These are phyloP conservation scores for Komagataella ulmi DNA, from an alignment of 805 yeast genomes.

Conservation along the genomic window DNA sequence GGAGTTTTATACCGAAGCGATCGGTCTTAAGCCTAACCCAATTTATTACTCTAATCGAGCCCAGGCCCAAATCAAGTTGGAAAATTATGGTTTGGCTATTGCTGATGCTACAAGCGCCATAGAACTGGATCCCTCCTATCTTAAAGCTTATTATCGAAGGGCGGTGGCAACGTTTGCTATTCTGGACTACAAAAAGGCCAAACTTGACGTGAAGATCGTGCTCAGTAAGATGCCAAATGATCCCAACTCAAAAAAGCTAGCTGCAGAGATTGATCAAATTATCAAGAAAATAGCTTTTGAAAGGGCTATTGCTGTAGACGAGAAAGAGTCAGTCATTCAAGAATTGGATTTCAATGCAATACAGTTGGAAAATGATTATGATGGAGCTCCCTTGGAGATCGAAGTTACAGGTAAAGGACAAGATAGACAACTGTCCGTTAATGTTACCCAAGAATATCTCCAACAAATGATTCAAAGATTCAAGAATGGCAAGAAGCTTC, in stretches of 20 bases:
- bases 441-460: slow-evolving; percentile 41
- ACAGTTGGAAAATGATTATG: slow-evolving; percentile 37
- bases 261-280: slow-evolving; percentile 48
- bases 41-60: slow-evolving; percentile 78
- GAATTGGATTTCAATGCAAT: slow-evolving; percentile 32
- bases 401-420: slow-evolving; percentile 17
- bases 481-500: slow-evolving; percentile 57
- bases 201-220: slow-evolving; percentile 52
- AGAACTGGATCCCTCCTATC: slow-evolving; percentile 46
- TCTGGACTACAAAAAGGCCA: slow-evolving; percentile 62
- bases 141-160: slow-evolving; percentile 78
- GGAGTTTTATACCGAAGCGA: slow-evolving; percentile 63
- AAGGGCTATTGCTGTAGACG: slow-evolving; percentile 71
- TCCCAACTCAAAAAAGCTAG: slow-evolving; percentile 45
- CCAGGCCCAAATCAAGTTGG: slow-evolving; percentile 75
- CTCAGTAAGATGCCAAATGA: slow-evolving; percentile 56
- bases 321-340: slow-evolving; percentile 31
- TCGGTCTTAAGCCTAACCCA: slow-evolving; percentile 49
- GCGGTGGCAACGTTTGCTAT: slow-evolving; percentile 75
- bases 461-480: slow-evolving; percentile 56
- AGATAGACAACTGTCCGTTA: slow-evolving; percentile 22
- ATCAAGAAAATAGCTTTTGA: slow-evolving; percentile 71
- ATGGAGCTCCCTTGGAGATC: slow-evolving; percentile 43
- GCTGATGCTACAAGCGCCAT: slow-evolving; percentile 68
- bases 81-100: slow-evolving; percentile 76